Base-by-base conservation (phyloP, 2,329 filamentous ascomycete species). In the Penicillium sp. region DNA sequence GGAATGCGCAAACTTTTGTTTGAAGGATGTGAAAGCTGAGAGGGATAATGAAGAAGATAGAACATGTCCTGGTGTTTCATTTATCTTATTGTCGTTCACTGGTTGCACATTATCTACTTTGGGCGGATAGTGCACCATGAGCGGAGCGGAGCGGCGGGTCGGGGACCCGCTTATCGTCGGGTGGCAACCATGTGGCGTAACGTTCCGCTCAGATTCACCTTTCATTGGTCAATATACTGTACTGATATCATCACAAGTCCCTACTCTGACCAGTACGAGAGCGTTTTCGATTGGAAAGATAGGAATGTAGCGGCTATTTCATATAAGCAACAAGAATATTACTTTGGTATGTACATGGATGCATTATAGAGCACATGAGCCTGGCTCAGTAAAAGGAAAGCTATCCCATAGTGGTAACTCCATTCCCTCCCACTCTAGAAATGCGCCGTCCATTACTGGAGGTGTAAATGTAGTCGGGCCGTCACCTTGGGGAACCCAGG, bases 331-430 rank as follows among this genome's bases (percentile, higher is more conserved):
- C 19, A 21, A 21, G 13, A 14, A 10, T 7, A 11, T 2, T 29
- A 29, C 27, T 14, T 41, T 13, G 5, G 9, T 5, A 16, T 11
- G 4, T 31, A 51, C 11, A 10, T 48, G 43, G 3, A 47, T 44
- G 14, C 27, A 26, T 63, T 29, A 65, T n/a, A 64, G 41, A 13
- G 59, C 57, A 24, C 54, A 53, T 5, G 62, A 60, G 9, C 57
- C 61, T 19, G 60, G 58, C 37, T 67, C 68, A 3, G 65, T 66
- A 46, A 73, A 74, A 2, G 72, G 72, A 35, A 74, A 73, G 57
- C 70, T 72, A 57, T 74, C 72, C 72, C 71, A 74, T 6, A 71
- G 39, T 1, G 70, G 67, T 29, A 73, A 53, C 48, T 73, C 68
- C 69, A 74, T 70, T 1, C 71, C 70, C 52, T 72, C 70, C 69